Conservation (phyloP, 2,329 filamentous ascomycete species). For the Aspergillus texensis region DNA sequence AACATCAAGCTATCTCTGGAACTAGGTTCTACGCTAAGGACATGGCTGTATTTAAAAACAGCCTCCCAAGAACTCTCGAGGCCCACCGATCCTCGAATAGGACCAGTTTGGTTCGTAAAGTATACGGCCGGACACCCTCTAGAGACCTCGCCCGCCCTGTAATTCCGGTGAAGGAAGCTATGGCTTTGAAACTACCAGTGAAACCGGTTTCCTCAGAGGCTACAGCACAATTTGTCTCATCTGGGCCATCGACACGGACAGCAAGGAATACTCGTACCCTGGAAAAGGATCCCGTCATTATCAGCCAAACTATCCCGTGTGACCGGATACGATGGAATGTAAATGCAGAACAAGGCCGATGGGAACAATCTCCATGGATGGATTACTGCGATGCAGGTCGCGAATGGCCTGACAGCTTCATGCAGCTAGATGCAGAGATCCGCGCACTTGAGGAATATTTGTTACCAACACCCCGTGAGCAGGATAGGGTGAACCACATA, state of each 20-base stretch:
- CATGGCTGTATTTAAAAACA: conserved; percentile 33
- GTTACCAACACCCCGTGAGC: conserved; percentile 48
- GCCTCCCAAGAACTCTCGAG: conserved; percentile 43
- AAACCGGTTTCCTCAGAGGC: neutral
- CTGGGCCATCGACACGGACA: neutral
- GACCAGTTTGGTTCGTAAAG: conserved; percentile 37
- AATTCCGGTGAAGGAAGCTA: conserved; percentile 9
- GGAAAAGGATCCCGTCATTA: neutral
- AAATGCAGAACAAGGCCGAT: conserved; percentile 13
- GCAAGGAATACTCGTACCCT: neutral
- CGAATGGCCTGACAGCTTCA: conserved; percentile 23
- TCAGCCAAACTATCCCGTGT: neutral
- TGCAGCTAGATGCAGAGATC: conserved; percentile 50
- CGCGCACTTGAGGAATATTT: conserved; percentile 49
- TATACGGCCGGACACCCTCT: conserved; percentile 20
- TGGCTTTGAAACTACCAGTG: no score
- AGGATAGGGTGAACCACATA: conserved; percentile 29
- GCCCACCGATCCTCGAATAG: conserved; percentile 45
- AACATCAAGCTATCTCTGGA: conserved; percentile 16
- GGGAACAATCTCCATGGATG: conserved; percentile 39
- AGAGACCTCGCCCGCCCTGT: conserved; percentile 21
- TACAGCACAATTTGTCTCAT: neutral
- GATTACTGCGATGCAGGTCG: conserved; percentile 20
- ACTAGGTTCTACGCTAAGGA: conserved; percentile 17
- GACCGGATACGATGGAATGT: conserved; percentile 14